phyloP scores from a whole-genome alignment of 2,329 filamentous ascomycete genomes.

The Arthrinium puccinioides region DNA sequence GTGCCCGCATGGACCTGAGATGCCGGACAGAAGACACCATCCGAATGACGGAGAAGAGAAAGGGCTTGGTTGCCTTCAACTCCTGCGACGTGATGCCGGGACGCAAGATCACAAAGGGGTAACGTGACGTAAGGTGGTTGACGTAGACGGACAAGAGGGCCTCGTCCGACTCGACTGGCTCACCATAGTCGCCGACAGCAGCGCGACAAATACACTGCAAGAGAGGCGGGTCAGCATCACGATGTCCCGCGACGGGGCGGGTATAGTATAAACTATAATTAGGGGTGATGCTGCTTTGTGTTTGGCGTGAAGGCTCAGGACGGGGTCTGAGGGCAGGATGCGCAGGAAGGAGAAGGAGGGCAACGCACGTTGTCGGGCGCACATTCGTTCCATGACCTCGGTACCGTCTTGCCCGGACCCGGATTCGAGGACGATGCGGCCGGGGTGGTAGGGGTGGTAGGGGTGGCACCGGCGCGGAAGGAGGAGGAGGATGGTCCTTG shows the following conservation, averaged over 20 bases:
- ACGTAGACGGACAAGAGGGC: slow-evolving; percentile 36
- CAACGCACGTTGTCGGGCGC: no score
- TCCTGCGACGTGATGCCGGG: slow-evolving; percentile 24
- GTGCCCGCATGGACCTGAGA: slow-evolving; percentile 38
- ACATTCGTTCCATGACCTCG: slow-evolving; percentile 7
- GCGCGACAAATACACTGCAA: slow-evolving; percentile 38
- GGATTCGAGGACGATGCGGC: slow-evolving; percentile 6
- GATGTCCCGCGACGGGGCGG: no score
- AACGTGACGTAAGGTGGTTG: slow-evolving; percentile 31
- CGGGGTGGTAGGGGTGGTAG: neutral
- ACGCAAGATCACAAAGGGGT: slow-evolving; percentile 41
- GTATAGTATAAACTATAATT: no score
- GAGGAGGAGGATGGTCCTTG: slow-evolving; percentile 2
- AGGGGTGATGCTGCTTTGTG: no score
- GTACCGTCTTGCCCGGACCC: slow-evolving; percentile 6
- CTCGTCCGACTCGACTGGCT: slow-evolving; percentile 37
- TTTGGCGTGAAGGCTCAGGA: no score
- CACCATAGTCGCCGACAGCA: slow-evolving; percentile 28
- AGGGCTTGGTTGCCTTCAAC: slow-evolving; percentile 33
- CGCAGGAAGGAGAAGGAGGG: no score
- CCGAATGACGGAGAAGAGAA: slow-evolving; percentile 40
- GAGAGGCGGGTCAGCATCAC: no score
- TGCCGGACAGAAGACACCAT: slow-evolving; percentile 43
- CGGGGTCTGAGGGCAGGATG: no score
- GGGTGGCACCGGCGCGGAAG: no score